Base-by-base conservation (phyloP, 257 asterid genomes). In the Gardenia jasminoides region DNA sequence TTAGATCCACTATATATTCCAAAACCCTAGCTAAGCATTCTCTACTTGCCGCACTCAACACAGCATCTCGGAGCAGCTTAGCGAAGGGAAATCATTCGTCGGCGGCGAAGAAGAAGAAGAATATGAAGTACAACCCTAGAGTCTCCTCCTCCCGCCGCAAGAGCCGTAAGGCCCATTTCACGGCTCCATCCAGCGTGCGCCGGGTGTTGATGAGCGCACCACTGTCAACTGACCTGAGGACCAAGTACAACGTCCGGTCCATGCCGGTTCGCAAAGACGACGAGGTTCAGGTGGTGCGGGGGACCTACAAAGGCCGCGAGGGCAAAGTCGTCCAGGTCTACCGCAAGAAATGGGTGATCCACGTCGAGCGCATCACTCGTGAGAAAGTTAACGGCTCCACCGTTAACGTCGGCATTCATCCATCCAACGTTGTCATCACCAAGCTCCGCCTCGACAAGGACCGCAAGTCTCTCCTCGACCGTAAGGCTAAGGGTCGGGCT, bases 291-390 rank as follows among this genome's bases (percentile, higher is more conserved):
- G 97, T 90, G 3, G 91, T 92, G 50, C 92, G 98, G 3, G 97
- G 98, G 24, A 92, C 97, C 58, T 93, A 88, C 94, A 92, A 90
- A 80, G 98, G 98, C 12, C 94, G 97, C 12, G 98, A 93, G 44
- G 97, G 97, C 1, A 93, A 93, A 82, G 96, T 93, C 1, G 97
- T 92, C 39, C 97, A 90, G 84, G 97, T 92, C 0, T 93, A 93
- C 89, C 90, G 93, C 3, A 92, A 92, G 92, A 93, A 90, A 59
- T 93, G 98, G 98, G 98, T 90, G n/a, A 93, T 93, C 80, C 97
- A 93, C 80, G 84, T 91, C 69, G 98, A 93, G 80, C 89, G 98
- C 11, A 93, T 90, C 76, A 92, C 98, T 13, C 90, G 97, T 0
- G 97, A 90, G 88, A 91, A 93, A 90, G 97, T 91, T 0, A 89